phyloP scores from a whole-genome alignment of 73 alveolate genomes.

The Paramecium sexaurelia region DNA sequence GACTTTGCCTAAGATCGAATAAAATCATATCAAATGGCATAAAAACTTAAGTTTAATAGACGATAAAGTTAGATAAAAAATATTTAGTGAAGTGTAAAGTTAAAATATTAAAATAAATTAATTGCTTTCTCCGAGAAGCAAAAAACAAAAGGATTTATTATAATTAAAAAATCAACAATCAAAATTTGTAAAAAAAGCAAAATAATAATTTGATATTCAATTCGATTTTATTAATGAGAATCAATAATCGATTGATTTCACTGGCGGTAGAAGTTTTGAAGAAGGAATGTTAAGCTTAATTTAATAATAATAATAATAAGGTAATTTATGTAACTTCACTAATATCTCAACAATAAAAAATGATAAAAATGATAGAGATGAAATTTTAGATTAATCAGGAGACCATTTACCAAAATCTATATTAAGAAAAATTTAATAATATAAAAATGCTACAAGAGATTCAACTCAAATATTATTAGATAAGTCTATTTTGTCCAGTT shows the following conservation, averaged over 20 bases:
- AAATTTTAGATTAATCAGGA: neutral
- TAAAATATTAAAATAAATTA: neutral
- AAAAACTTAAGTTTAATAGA: constrained; percentile 7
- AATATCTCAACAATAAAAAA: neutral
- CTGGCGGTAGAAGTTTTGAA: constrained; percentile 29
- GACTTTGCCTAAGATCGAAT: neutral
- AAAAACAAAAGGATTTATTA: neutral
- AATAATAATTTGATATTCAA: neutral
- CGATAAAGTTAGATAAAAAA: neutral
- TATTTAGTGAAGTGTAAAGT: neutral
- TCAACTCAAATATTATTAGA: neutral
- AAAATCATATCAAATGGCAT: neutral
- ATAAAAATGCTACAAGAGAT: neutral
- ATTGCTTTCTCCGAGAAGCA: neutral
- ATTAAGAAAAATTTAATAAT: neutral
- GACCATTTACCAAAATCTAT: constrained; percentile 20
- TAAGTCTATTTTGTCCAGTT: neutral
- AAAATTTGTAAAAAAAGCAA: neutral
- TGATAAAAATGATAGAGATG: constrained; percentile 2
- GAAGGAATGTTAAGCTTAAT: neutral
- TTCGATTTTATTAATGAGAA: neutral
- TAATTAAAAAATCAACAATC: neutral
- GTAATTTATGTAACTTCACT: neutral
- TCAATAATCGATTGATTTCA: neutral
- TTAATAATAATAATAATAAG: neutral